Evolutionary conservation across 805 yeast species (phyloP).

Genomic region (Ogataea siamensis): DNA sequence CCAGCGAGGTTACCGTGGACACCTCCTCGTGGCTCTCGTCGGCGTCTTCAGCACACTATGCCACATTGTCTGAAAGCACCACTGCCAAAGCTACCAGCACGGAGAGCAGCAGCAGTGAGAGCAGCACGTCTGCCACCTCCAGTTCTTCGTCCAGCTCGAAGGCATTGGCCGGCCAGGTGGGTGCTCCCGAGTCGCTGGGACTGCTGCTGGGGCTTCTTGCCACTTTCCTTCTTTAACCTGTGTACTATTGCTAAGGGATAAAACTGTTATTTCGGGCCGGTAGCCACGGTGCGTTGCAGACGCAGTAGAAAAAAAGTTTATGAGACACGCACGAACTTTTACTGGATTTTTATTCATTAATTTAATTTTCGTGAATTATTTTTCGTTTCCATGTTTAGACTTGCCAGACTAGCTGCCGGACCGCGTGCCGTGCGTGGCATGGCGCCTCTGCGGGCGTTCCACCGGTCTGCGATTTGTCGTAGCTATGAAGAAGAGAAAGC

Average conservation of each 20-base stretch:
- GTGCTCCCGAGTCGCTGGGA: conserved; percentile 5
- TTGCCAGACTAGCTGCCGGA: conserved; percentile 9
- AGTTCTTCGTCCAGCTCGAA: conserved; percentile 11
- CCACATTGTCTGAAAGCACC: conserved; percentile 14
- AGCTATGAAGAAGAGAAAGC: conserved; percentile 75
- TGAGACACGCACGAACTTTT: not conserved
- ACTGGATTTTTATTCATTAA: not conserved
- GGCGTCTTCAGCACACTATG: conserved; percentile 22
- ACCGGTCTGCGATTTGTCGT: conserved; percentile 28
- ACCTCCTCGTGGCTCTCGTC: conserved; percentile 29
- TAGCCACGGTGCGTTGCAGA: too few species aligned
- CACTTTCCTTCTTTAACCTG: conserved; percentile 2
- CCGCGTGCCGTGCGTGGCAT: conserved; percentile 1
- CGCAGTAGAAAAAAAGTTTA: too few species aligned
- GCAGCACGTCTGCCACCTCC: conserved; percentile 9
- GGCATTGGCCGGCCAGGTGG: conserved; percentile 9
- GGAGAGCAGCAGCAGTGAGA: conserved; percentile 10
- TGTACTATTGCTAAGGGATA: not conserved
- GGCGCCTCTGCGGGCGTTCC: conserved; percentile 32
- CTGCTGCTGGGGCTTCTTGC: conserved; percentile 3
- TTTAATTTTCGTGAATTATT: conserved; percentile 1
- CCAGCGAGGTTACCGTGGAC: conserved; percentile 24
- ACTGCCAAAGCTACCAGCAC: conserved; percentile 16
- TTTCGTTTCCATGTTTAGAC: conserved; percentile 6
- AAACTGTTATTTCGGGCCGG: too few species aligned